Evolutionary conservation across 1,139 yeast species (phyloP), one percentile per base, ranked within the genome.

Genomic region (Debaryomyces singareniensis): DNA sequence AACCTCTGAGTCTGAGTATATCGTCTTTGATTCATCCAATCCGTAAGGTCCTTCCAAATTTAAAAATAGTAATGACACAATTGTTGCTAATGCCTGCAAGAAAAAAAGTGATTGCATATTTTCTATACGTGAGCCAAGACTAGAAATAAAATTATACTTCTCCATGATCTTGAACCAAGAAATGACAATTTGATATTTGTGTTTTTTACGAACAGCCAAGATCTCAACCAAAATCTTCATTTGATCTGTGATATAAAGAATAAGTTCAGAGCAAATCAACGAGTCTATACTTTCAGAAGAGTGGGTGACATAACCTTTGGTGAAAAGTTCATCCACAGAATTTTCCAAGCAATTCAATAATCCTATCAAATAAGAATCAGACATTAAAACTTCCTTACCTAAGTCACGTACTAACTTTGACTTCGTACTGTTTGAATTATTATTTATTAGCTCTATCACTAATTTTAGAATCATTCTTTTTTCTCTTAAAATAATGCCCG

Each of bases 101-200:
- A 72, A 66, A 9, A 55, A 45, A 32, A 53, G 58, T 1, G 65
- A 40, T 28, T 68, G 74, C 0, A 44, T 43, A 14, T 57, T 49
- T 5, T 54, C 43, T 5, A 55, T 47, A 25, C 46, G 43, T 9
- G 63, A 52, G 5, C 55, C 54, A 32, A 53, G 39, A 2, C 43
- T 33, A 21, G 53, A 36, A 16, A 69, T 58, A 40, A 65, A 74
- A 27, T 58, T 57, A 2, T 68, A 61, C 4, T 55, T 46, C 11
- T 59, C 53, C 67, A 76, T 63, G 15, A 75, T 53, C 4, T 58
- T 44, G 39, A 80, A 78, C 95, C 95, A 85, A 7, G 56, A 46
- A 2, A 49, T 34, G 1, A 75, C 67, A 1, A 46, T 37, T 35
- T 48, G 23, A 36, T 49, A 37, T 31, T 58, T 34, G 40, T 63